Evolutionary conservation across 768 basidiomycete genomes (phyloP), one percentile per base, ranked within the genome.

Genomic region (Asterophora parasitica): DNA sequence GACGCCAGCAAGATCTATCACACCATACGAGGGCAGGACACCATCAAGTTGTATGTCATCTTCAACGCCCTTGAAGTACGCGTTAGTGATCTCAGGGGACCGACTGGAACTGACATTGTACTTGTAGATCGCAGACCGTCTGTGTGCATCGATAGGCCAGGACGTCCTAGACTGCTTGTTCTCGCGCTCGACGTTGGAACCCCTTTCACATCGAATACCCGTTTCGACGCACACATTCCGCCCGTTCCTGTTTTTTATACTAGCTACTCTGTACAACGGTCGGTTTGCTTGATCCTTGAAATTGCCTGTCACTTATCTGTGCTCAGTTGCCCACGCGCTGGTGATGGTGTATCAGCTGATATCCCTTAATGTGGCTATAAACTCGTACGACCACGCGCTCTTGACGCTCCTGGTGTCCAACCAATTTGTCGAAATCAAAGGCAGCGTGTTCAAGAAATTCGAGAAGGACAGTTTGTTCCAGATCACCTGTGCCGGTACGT

Each of bases 351-450:
- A 97, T 61, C 92, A 97, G 64, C 75, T 97, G 42, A 88, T 95
- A 46, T 80, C 93, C 4, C 76, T 99, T 48, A 98, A 98, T 54
- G 95, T 99, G 30, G 95, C 96, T 4, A 88, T 99, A 61, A 98
- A 98, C 68, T 95, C 93, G 13, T 99, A 95, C 64, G 94, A 97
- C 63, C 89, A 98, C 58, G 86, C 95, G 2, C 80, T 99, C 6
- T 75, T 99, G 33, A 96, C 94, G 0, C 77, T 99, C 0, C 77
- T 99, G 7, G 83, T 99, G 37, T 96, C 92, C 37, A 99, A 98
- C 61, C 96, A 99, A 65, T 98, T 99, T 59, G 95, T 98, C 28
- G 96, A 99, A 68, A 98, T 98, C 66, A 99, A 99, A 68, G 94
- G 95, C 28, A 92, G 90, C 62, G 96, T 99, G 1, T 99, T 99